Conservation (phyloP, 345 rosid genomes). For the Populus euphratica region DNA sequence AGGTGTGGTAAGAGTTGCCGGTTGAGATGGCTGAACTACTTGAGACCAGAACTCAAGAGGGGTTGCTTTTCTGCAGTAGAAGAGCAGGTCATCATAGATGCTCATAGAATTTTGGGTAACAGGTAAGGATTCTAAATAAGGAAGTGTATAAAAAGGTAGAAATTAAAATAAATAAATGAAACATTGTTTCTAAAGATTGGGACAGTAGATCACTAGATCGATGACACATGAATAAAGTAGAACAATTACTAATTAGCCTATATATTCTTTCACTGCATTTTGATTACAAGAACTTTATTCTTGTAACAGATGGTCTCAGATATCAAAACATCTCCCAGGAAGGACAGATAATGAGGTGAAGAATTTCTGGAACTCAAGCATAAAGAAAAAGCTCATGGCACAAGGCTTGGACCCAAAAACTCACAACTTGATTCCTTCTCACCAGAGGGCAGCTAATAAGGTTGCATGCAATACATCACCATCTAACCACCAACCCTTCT, state of each 20-base stretch:
- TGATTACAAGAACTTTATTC: background rate
- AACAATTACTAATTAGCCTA: background rate
- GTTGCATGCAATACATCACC: constrained; percentile 9
- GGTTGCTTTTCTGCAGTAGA: constrained; percentile 20
- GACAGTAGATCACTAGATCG: background rate
- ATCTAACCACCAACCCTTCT: constrained; percentile 16
- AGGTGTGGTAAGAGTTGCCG: constrained; percentile 28
- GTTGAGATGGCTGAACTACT: constrained; percentile 25
- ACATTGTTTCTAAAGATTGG: background rate
- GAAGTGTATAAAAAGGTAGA: background rate
- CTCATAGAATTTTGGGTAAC: constrained; percentile 28
- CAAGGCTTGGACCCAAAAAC: constrained; percentile 39
- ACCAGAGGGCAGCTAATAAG: constrained; percentile 26
- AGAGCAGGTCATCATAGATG: constrained; percentile 26
- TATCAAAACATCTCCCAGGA: constrained; percentile 76
- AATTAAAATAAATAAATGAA: background rate
- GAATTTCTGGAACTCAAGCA: constrained; percentile 76
- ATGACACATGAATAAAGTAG: background rate
- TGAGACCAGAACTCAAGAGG: constrained; percentile 27
- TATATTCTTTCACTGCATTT: background rate
- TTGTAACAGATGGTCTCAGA: constrained; percentile 74
- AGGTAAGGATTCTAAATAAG: constrained; percentile 9
- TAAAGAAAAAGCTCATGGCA: constrained; percentile 63
- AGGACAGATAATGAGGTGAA: constrained; percentile 78
- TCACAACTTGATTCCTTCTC: constrained; percentile 25